Conservation (phyloP, 805 yeast species). For the Teunomyces cretensis region DNA sequence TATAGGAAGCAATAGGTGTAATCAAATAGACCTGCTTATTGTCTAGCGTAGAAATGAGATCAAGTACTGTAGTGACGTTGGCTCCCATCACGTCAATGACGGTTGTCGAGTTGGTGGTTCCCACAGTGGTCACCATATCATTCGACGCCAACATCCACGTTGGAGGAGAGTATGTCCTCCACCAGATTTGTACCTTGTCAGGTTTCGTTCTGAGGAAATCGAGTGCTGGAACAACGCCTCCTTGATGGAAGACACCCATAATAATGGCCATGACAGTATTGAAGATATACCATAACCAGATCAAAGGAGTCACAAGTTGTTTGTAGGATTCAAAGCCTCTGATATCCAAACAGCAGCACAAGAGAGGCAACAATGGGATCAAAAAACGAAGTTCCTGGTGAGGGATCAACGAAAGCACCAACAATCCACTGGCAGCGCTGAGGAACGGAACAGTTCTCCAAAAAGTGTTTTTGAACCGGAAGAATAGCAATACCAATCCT, state of each 20-base stretch:
- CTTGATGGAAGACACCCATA: constrained; percentile 86
- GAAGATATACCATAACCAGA: constrained; percentile 59
- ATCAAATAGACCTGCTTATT: constrained; percentile 24
- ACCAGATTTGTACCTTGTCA: constrained; percentile 61
- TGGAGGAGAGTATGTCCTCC: constrained; percentile 95
- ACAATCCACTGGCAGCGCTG: constrained; percentile 61
- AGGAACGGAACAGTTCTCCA: constrained; percentile 55
- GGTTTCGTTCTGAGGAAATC: constrained; percentile 28
- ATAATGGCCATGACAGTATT: constrained; percentile 57
- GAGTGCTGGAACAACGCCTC: constrained; percentile 78
- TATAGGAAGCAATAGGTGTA: constrained; percentile 41
- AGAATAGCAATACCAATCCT: constrained; percentile 47
- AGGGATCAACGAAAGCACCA: constrained; percentile 66
- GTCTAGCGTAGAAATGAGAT: neutral
- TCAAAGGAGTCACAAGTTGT: constrained; percentile 17
- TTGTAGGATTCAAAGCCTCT: constrained; percentile 17
- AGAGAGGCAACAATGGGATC: constrained; percentile 72
- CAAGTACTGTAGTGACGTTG: constrained; percentile 11
- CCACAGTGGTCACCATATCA: constrained; percentile 8
- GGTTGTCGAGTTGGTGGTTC: constrained; percentile 17
- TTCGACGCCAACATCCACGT: constrained; percentile 62
- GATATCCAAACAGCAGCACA: constrained; percentile 57
- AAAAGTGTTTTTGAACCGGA: constrained; percentile 33
- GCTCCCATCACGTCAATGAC: constrained; percentile 53
- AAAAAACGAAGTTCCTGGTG: constrained; percentile 95